A percentile compares a stretch with the other conserved stretches of the same genome.
phyloP scores from a whole-genome alignment of 257 asterid species.

The Cruciata laevipes region DNA sequence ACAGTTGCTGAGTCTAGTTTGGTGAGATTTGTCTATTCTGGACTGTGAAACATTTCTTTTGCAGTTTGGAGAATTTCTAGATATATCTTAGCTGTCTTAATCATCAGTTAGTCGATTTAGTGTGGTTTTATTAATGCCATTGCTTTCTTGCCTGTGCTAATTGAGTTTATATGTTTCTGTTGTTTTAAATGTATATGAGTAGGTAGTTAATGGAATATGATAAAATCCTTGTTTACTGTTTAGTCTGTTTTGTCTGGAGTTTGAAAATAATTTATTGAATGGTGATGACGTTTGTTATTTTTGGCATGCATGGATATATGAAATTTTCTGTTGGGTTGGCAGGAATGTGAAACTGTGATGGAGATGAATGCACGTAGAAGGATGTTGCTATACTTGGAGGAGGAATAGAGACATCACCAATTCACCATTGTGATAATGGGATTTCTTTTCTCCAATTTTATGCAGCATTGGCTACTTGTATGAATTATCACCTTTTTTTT shows the following conservation, averaged over 20 bases:
- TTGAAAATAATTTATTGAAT: not conserved
- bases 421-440: not conserved
- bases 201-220: not conserved
- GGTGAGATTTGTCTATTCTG: not conserved
- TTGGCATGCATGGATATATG: too few species aligned
- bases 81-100: not conserved
- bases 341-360: not conserved
- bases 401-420: not conserved
- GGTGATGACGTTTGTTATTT: too few species aligned
- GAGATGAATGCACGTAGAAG: constrained; percentile 8
- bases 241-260: not conserved
- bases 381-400: constrained; percentile 1
- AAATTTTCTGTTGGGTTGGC: constrained; percentile 7
- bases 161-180: not conserved
- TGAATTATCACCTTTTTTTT: not conserved
- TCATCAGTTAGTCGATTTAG: not conserved
- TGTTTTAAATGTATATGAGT: not conserved
- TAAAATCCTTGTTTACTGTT: not conserved
- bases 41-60: not conserved
- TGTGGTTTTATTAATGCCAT: not conserved
- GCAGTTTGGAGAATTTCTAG: too few species aligned
- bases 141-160: not conserved
- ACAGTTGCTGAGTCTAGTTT: not conserved
- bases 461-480: not conserved
- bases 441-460: not conserved